These are phyloP conservation scores for Picea abies DNA, from an alignment of 83 land plant genomes.

Conservation along the genomic window DNA sequence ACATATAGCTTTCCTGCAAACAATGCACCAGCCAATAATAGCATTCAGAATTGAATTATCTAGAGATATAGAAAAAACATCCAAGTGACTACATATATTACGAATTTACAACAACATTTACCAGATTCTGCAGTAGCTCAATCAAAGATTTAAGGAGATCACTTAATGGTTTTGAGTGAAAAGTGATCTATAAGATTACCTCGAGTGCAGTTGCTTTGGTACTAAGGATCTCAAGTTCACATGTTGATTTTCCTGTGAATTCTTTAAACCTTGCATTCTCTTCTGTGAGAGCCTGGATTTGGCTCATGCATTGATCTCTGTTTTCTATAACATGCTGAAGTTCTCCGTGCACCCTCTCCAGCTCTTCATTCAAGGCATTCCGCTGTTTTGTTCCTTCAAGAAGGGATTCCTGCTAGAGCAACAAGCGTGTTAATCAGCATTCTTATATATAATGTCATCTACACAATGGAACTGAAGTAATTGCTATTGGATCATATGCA, in stretches of 20 bases:
- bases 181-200: constrained; percentile 35
- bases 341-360: constrained; percentile 56
- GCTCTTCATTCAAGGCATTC: constrained; percentile 55
- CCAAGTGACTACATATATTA: no score
- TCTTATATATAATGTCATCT: background rate
- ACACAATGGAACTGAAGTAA: background rate
- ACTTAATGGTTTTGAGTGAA: background rate
- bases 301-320: constrained; percentile 51
- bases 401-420: constrained; percentile 49
- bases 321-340: constrained; percentile 76
- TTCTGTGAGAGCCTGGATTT: constrained; percentile 52
- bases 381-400: constrained; percentile 66
- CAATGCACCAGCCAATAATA: background rate
- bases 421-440: no score
- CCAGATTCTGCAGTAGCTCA: background rate
- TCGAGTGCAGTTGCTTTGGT: constrained; percentile 68
- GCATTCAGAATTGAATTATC: background rate
- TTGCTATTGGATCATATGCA: background rate
- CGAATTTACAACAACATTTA: background rate
- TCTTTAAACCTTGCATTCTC: constrained; percentile 70
- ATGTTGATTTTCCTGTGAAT: constrained; percentile 63
- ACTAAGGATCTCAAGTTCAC: constrained; percentile 57
- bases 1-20: constrained; percentile 48
- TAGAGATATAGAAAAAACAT: background rate
- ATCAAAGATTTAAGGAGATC: background rate